Conservation (phyloP, 768 basidiomycete genomes). For the Tremella yokohamensis region DNA sequence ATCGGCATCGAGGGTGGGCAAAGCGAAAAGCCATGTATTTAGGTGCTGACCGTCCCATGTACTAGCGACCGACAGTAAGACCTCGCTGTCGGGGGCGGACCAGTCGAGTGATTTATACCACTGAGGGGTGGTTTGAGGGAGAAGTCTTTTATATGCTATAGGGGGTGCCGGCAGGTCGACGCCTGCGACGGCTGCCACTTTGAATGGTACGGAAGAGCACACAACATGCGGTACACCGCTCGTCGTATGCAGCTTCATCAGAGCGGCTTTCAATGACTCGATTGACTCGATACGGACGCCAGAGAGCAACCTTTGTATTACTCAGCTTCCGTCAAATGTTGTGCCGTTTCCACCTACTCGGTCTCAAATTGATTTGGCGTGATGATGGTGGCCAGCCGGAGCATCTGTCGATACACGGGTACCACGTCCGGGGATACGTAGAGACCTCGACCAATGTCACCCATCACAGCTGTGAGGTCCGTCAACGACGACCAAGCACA, state of each 20-base stretch:
- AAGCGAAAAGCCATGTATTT: conserved; percentile 60
- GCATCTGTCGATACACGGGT: conserved; percentile 74
- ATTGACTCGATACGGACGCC: conserved; percentile 66
- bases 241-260: conserved; percentile 69
- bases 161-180: conserved; percentile 50
- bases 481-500: background rate
- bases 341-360: conserved; percentile 60
- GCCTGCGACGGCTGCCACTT: conserved; percentile 56
- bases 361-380: conserved; percentile 98
- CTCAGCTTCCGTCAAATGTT: background rate
- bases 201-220: conserved; percentile 82
- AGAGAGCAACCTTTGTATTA: conserved; percentile 65
- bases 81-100: conserved; percentile 44
- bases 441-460: conserved; percentile 73
- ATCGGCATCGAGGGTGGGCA: conserved; percentile 81
- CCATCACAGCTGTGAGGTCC: conserved; percentile 71
- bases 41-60: conserved; percentile 22
- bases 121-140: conserved; percentile 26
- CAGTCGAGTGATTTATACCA: conserved; percentile 27
- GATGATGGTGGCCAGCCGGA: conserved; percentile 74
- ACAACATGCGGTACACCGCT: conserved; percentile 80
- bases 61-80: conserved; percentile 80
- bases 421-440: conserved; percentile 86
- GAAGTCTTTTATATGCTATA: conserved; percentile 22
- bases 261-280: conserved; percentile 63